These are phyloP conservation scores for Anisodus acutangulus DNA, from an alignment of 257 asterid genomes.

Conservation along the genomic window DNA sequence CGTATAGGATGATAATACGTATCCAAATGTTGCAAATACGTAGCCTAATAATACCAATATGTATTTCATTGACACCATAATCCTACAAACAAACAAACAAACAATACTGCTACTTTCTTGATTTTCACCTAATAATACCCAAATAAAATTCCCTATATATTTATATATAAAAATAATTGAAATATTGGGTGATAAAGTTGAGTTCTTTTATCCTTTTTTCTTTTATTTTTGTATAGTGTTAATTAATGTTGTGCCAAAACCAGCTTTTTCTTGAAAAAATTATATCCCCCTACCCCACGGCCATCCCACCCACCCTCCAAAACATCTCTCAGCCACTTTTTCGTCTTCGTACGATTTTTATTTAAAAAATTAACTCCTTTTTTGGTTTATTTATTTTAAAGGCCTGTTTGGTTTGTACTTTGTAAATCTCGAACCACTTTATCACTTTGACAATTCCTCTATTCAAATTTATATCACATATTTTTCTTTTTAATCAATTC, in stretches of 20 bases:
- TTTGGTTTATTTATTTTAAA: too few relatives aligned
- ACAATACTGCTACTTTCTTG: slow-evolving; percentile 15
- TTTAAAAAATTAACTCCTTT: not conserved
- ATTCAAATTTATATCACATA: too few relatives aligned
- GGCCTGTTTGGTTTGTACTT: too few relatives aligned
- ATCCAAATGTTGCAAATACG: slow-evolving; percentile 16
- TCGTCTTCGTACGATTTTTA: slow-evolving; percentile 18
- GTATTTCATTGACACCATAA: slow-evolving; percentile 29
- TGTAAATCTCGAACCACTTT: too few relatives aligned
- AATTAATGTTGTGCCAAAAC: not conserved
- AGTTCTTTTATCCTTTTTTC: not conserved
- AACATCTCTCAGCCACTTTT: slow-evolving; percentile 8
- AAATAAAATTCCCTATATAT: not conserved
- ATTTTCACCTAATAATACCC: not conserved
- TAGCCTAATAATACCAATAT: slow-evolving; percentile 19
- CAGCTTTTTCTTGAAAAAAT: not conserved
- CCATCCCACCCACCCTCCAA: too few relatives aligned
- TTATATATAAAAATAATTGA: not conserved
- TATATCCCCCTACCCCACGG: too few relatives aligned
- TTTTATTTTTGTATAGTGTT: not conserved
- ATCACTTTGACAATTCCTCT: too few relatives aligned
- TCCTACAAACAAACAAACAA: slow-evolving; percentile 1
- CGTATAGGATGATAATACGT: not conserved
- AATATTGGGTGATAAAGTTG: not conserved
- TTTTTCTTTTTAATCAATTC: too few relatives aligned